Evolutionary conservation across 1,284 basidiomycete species (phyloP).

Genomic region (Inonotus hispidus): DNA sequence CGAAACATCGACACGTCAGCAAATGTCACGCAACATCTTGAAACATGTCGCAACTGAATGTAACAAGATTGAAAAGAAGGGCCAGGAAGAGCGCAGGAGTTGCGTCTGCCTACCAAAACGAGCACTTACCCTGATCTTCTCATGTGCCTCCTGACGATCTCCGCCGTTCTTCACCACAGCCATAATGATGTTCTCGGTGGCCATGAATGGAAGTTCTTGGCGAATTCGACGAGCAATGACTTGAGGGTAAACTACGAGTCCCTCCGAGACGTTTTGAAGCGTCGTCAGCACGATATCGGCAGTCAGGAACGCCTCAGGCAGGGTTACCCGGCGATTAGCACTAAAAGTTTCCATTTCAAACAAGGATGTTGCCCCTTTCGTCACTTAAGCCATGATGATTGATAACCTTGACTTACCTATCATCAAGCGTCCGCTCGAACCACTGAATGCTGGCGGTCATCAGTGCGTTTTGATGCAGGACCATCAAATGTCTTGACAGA

Average conservation of each 20-base stretch:
- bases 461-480: conserved; percentile 87
- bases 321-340: conserved; percentile 92
- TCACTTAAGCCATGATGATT: neutral
- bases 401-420: conserved; percentile 49
- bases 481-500: conserved; percentile 89
- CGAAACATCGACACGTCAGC: neutral
- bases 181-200: conserved; percentile 99
- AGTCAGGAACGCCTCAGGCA: conserved; percentile 96
- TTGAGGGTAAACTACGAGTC: conserved; percentile 94
- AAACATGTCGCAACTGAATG: neutral
- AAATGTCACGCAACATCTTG: neutral
- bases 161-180: conserved; percentile 94
- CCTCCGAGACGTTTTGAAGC: conserved; percentile 95
- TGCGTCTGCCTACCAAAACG: neutral
- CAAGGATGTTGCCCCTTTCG: neutral
- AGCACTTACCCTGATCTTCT: conserved; percentile 79
- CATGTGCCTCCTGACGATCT: conserved; percentile 95
- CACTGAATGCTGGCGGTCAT: conserved; percentile 92
- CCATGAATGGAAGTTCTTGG: conserved; percentile 99
- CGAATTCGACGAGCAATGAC: conserved; percentile 90
- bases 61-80: neutral
- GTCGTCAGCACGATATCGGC: conserved; percentile 96
- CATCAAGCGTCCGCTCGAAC: conserved; percentile 95
- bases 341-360: conserved; percentile 34
- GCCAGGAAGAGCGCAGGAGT: neutral